These are phyloP conservation scores for Escovopsis sp. DNA, from an alignment of 2,329 filamentous ascomycete genomes.

Conservation along the genomic window DNA sequence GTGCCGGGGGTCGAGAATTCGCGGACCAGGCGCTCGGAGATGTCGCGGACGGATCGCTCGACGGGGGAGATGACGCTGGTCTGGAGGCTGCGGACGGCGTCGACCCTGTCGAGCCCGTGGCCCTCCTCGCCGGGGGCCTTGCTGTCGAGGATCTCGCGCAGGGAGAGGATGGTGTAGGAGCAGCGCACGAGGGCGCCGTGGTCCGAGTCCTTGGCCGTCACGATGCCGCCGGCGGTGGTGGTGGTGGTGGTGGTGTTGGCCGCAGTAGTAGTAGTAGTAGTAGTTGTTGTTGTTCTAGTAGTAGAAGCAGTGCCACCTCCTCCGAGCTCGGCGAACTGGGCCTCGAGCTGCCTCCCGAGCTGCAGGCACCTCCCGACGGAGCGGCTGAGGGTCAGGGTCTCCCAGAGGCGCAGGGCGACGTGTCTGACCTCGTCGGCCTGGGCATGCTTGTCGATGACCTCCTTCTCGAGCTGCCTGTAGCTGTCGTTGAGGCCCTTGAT, in stretches of 20 bases:
- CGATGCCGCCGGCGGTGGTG: no score
- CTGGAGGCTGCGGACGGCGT: constrained; percentile 56
- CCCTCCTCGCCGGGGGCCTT: constrained; percentile 61
- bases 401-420: constrained; percentile 65
- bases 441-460: constrained; percentile 75
- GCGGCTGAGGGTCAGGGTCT: constrained; percentile 62
- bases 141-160: constrained; percentile 58
- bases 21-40: constrained; percentile 64
- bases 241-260: no score
- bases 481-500: constrained; percentile 68
- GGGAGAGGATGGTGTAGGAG: constrained; percentile 59
- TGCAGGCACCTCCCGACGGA: constrained; percentile 66
- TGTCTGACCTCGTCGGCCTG: constrained; percentile 69
- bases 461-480: constrained; percentile 71
- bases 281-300: no score
- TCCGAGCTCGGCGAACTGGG: constrained; percentile 58
- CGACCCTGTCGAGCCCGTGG: constrained; percentile 58
- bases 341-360: constrained; percentile 72
- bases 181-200: constrained; percentile 70
- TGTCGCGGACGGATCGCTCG: constrained; percentile 58
- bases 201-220: constrained; percentile 50
- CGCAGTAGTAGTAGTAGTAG: no score
- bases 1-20: constrained; percentile 59
- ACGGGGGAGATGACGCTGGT: constrained; percentile 54
- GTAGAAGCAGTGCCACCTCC: neutral